Base-by-base conservation (phyloP, 108 stramenopile species). In the Fragilaria radians region DNA sequence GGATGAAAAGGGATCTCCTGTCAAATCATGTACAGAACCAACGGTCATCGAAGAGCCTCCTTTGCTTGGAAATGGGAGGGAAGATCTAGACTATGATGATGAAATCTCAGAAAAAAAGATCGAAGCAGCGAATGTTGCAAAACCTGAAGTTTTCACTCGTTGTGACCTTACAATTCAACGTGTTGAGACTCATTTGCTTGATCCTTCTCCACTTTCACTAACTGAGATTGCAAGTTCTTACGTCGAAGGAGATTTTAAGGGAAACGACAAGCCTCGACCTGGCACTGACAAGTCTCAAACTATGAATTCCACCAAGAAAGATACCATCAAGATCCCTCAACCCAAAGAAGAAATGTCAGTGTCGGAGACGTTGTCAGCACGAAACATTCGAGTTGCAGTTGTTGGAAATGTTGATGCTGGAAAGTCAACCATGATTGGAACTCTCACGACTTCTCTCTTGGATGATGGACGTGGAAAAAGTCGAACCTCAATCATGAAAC, bases 381-480 rank as follows among this genome's bases (percentile, higher is more conserved):
- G 89, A 29, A 96, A 97, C 62, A 72, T 97, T 46, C 89, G 97
- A 17, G 71, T 86, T 21, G 85, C 85, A 19, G 83, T 85, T 67
- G 80, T 90, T 33, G 88, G 88, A 28, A 90, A 90, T 57, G 88
- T 90, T 2, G 88, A 90, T 69, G 64, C 74, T 28, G 87, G 89
- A 5, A 88, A 91, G 50, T 74, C 71, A 14, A 88, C 87, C 22
- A 36, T 91, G 28, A 79, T 88, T 21, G 97, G 97, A 24, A 95
- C 95, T 3, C 69, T 99, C 18, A 95, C 92, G 5, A 89, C 86
- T 7, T 81, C 91, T 18, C 64, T 67, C 31, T 82, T 96, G 23
- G 98, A 98, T 68, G 96, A 98, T 60, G 98, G 98, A 19, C 89
- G 97, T 24, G 98, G 98, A 7, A 79, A 79, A 14, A 92, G 91